A percentile compares a stretch with the other conserved stretches of the same genome.
phyloP scores from a whole-genome alignment of 2,329 filamentous ascomycete genomes.

The Zymoseptoria crescenta region DNA sequence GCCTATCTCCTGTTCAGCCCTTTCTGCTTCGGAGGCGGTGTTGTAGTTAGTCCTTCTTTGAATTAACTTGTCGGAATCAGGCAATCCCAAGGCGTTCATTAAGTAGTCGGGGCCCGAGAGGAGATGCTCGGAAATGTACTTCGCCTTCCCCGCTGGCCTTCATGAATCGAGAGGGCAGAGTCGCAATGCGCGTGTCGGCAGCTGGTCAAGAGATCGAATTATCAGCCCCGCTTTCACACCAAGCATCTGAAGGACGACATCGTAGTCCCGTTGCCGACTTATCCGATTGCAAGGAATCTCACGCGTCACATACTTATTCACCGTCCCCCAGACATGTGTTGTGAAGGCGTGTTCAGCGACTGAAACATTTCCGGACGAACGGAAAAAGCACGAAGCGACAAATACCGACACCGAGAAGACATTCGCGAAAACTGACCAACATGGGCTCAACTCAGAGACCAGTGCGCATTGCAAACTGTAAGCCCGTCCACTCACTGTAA shows the following conservation, averaged over 20 bases:
- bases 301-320: neutral
- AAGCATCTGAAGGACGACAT: neutral
- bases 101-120: neutral
- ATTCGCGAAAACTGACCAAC: neutral
- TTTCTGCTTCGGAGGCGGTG: no score
- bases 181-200: neutral
- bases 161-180: neutral
- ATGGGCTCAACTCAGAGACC: constrained; percentile 12
- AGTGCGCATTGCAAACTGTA: constrained; percentile 16
- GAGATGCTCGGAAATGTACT: neutral
- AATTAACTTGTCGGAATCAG: no score
- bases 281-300: neutral
- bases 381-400: neutral
- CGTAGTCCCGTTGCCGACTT: neutral
- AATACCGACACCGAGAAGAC: neutral
- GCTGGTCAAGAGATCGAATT: neutral
- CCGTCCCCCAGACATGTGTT: neutral
- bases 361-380: no score
- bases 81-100: neutral
- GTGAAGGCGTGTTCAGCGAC: neutral
- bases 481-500: neutral
- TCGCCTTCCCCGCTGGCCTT: neutral
- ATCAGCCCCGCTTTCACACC: neutral
- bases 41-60: no score
- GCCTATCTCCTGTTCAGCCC: no score